Evolutionary conservation across 352 stramenopile species (phyloP).

Genomic region (Paralagenidium karlingii): DNA sequence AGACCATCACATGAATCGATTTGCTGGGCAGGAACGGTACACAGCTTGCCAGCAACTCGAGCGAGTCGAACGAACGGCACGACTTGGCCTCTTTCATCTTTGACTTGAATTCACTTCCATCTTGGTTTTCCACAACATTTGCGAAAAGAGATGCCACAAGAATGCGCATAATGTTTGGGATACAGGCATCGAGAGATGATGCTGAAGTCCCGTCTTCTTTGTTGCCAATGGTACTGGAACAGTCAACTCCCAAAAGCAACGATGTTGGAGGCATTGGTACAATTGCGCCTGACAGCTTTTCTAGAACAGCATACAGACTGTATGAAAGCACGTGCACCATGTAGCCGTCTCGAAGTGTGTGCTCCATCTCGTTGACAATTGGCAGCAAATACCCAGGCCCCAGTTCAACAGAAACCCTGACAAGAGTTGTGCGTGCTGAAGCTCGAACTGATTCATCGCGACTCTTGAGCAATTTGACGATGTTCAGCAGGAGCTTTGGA

Average conservation of each 20-base stretch:
- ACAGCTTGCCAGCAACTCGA: conserved; percentile 68
- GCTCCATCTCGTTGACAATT: conserved; percentile 72
- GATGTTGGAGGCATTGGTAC: conserved; percentile 21
- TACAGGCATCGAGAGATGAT: conserved; percentile 61
- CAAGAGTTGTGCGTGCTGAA: conserved; percentile 86
- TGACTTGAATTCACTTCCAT: conserved; percentile 53
- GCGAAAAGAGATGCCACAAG: conserved; percentile 76
- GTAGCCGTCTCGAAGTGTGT: conserved; percentile 72
- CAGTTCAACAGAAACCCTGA: conserved; percentile 90
- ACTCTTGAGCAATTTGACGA: conserved; percentile 78
- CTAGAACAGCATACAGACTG: conserved; percentile 74
- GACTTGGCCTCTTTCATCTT: conserved; percentile 84
- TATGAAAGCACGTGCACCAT: conserved; percentile 81
- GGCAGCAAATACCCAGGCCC: conserved; percentile 73
- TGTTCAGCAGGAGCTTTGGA: conserved; percentile 88
- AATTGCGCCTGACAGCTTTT: conserved; percentile 59
- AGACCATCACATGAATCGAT: conserved; percentile 63
- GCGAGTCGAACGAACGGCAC: conserved; percentile 50
- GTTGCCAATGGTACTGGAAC: conserved; percentile 11
- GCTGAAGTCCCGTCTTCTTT: conserved; percentile 20
- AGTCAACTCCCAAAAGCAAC: too few species aligned
- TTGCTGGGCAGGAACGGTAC: conserved; percentile 70
- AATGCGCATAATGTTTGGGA: conserved; percentile 75
- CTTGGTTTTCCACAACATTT: conserved; percentile 36
- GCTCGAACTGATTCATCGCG: conserved; percentile 90